phyloP scores from a whole-genome alignment of 768 basidiomycete genomes.

The Lentinula sp. region DNA sequence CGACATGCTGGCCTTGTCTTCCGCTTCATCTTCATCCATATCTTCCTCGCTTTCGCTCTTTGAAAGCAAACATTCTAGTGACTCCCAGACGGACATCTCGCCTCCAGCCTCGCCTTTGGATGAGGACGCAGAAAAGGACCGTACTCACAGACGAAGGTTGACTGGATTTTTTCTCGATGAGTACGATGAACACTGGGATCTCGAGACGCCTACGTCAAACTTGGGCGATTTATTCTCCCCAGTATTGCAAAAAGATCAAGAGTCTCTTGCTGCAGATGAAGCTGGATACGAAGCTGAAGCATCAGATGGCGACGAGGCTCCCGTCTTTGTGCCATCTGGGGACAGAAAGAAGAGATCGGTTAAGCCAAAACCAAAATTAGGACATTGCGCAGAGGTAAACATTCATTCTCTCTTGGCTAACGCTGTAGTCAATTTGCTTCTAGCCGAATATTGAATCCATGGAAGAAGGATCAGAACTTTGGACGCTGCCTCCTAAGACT shows the following conservation, averaged over 20 bases:
- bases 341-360: background rate
- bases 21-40: background rate
- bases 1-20: constrained; percentile 4
- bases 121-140: background rate
- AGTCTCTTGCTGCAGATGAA: background rate
- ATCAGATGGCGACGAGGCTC: background rate
- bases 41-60: background rate
- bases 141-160: no score
- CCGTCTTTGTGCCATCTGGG: background rate
- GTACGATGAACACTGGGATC: background rate
- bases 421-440: background rate
- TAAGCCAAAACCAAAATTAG: background rate
- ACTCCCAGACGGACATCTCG: background rate
- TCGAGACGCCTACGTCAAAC: background rate
- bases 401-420: background rate
- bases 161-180: background rate
- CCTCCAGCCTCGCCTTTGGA: background rate
- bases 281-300: constrained; percentile 1
- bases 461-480: background rate
- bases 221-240: no score
- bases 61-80: background rate
- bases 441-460: background rate
- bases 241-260: background rate
- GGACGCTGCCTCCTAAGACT: background rate
- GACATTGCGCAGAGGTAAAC: background rate